Evolutionary conservation across 805 yeast species (phyloP), one percentile per base, ranked within the genome.

Genomic region (Starmera pachycereana): DNA sequence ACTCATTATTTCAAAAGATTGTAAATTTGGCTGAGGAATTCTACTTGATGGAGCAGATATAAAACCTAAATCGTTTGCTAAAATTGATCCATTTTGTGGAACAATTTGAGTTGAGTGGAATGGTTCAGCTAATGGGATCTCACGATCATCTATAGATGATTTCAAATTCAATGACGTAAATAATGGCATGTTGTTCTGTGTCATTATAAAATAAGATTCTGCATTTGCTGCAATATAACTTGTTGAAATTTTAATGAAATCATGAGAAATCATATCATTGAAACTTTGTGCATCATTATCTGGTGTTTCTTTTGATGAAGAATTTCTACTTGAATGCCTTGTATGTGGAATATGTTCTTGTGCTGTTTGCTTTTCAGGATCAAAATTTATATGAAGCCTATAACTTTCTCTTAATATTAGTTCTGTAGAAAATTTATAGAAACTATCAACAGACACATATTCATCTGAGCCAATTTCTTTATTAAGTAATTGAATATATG

Each of bases 81-180:
- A 55, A 19, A 58, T 45, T 4, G 59, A 44, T 3, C 45, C 43
- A 13, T 55, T 8, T 30, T 65, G 68, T 8, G 96, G 92, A 22
- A 86, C 61, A 2, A 86, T 75, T 44, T 78, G 78, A 29, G 88
- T 66, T n/a, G 78, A 55, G 36, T 71, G 68, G 52, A 84, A 80
- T 12, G 80, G 79, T 28, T 78, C 79, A 9, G 85, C 86, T 4
- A 83, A 69, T 3, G 71, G 62, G 2, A 83, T 74, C 37, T 76
- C 78, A 45, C 95, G 75, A 35, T 79, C 74, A 55, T 92, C 97
- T 39, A 88, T 61, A 16, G 72, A 64, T 0, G 97, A 85, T 51
- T 76, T 81, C 27, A 74, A 70, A 29, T 74, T 69, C 31, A 81
- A 61, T 0, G 95, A 81, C 6, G 95, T 72, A 55, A 92, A 90